A percentile compares a stretch with the other conserved stretches of the same genome.
Conservation (phyloP, 78 protist species). For the Dictyostelium discoideum region dicty_2.7 NC_007091.3:1764001-1764500, state of each 20-base stretch:
- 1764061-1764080: not conserved
- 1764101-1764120: not conserved
- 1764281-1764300: not conserved
- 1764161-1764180: not conserved
- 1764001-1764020: not conserved
- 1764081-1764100: not conserved
- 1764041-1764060: not conserved
- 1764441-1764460: no score
- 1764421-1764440: no score
- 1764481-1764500: no score
- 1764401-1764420: not conserved
- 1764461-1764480: no score
- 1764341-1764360: not conserved
- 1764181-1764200: not conserved
- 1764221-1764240: not conserved
- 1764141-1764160: not conserved
- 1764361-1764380: not conserved
- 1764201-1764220: not conserved
- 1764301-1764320: not conserved
- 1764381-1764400: not conserved
- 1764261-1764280: not conserved
- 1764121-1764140: not conserved
- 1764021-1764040: constrained; percentile 23
- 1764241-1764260: not conserved
- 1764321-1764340: not conserved